Conservation (phyloP, 2,329 filamentous ascomycete species). For the Xylaria sp. region DNA sequence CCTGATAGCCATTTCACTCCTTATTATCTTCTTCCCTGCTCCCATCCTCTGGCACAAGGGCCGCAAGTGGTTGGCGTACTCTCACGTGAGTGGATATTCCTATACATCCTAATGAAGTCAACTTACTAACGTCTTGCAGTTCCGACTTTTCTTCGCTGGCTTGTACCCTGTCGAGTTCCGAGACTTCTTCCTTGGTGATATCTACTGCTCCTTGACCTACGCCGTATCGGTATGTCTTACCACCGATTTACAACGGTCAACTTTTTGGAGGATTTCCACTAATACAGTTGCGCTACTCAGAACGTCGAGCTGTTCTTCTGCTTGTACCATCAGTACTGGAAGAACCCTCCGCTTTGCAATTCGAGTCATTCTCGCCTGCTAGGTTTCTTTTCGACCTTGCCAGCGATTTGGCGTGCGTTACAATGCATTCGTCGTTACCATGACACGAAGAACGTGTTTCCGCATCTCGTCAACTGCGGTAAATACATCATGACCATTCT, state of each 20-base stretch:
- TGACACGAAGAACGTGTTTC: conserved; percentile 82
- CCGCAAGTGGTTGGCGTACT: conserved; percentile 80
- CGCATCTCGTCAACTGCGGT: conserved; percentile 84
- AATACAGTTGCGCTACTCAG: conserved; percentile 36
- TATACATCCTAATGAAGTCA: background rate
- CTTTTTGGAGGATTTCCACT: background rate
- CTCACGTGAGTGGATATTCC: conserved; percentile 59
- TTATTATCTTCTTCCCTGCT: conserved; percentile 70
- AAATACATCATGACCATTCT: conserved; percentile 86
- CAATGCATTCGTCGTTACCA: conserved; percentile 87
- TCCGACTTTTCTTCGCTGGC: conserved; percentile 77
- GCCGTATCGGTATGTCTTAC: conserved; percentile 65
- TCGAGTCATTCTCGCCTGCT: conserved; percentile 76
- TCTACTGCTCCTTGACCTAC: conserved; percentile 95
- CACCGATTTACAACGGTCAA: background rate
- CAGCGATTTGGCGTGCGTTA: conserved; percentile 82
- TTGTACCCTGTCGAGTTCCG: conserved; percentile 92
- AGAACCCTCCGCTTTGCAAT: conserved; percentile 70
- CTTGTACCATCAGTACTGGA: conserved; percentile 76
- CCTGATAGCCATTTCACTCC: conserved; percentile 61
- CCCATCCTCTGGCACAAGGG: conserved; percentile 70
- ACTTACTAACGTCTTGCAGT: conserved; percentile 47
- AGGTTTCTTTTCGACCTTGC: conserved; percentile 78
- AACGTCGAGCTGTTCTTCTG: conserved; percentile 95
- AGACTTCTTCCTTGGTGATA: conserved; percentile 96